Evolutionary conservation across 2,329 filamentous ascomycete species (phyloP), one percentile per base, ranked within the genome.

Genomic region (Ilyonectria destructans): DNA sequence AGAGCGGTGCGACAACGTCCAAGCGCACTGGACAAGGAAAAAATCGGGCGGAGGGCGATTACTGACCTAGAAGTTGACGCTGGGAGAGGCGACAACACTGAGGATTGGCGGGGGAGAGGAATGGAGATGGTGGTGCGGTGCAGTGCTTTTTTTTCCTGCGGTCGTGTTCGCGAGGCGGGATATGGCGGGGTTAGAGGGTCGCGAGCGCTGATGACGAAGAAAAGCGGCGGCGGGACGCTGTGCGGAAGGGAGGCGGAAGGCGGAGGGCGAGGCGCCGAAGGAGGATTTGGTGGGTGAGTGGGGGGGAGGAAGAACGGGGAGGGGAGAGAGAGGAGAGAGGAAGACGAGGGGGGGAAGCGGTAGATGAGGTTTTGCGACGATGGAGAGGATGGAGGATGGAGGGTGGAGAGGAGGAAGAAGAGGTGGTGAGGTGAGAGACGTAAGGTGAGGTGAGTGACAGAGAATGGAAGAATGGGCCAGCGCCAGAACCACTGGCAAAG

Each of bases 101-200:
- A 69, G 70, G 70, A 67, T 62, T 68, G 68, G 65, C 68, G 69
- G 74, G 74, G 67, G 57, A 66, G 68, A 49, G 67, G 62, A 65
- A 71, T 71, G 70, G 68, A 55, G 69, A 65, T 64, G 70, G 69
- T 74, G 67, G 67, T 71, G 75, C 65, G 69, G 62, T 69, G 73
- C 68, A 72, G 71, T 71, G 63, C 71, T 68, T 73, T 74, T 77
- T 76, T 75, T 77, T 74, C 72, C 74, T 74, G 75, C 72, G 65
- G 72, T 71, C 69, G 70, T 75, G 70, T 69, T 75, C 71, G 72
- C 70, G 73, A 79, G 71, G 69, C 75, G 73, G 75, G 72, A 77
- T 74, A 72, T 77, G 77, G 77, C 77, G 77, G 77, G 77, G 77
- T 79, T 74, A 73, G 49, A 79, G 73, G 73, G 71, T 77, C 75